Evolutionary conservation across 2,329 filamentous ascomycete genomes (phyloP), one percentile per base, ranked within the genome.

Genomic region (Phyllosticta citrichinensis): DNA sequence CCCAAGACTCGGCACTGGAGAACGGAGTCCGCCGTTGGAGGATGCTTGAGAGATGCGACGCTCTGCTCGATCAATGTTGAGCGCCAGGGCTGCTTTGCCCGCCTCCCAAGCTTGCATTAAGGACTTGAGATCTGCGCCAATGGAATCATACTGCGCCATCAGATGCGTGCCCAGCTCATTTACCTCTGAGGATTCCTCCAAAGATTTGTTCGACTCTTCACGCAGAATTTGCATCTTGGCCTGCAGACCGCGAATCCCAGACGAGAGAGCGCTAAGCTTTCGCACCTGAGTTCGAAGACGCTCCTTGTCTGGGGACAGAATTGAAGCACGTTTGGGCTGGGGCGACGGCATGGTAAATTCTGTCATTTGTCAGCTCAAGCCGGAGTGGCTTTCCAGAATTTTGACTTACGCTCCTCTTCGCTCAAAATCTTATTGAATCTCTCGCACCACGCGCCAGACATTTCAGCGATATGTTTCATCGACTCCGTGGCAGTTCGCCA

Each of bases 221-320:
- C 91, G 86, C 60, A 97, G 77, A 8, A 99, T 80, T 63, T 95
- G 91, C 77, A 99, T 85, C 74, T 97, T 99, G 40, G 94, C 94
- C 74, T 97, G 93, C 56, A 99, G 80, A 11, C 90, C 89, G 27
- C 92, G 87, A 63, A 97, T 96, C 17, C 91, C 92, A 60, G 91
- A 89, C 0, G 91, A 96, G 35, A 99, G 80, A 0, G 88, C 89
- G 69, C 89, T 91, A 52, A 99, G 83, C 70, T 96, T 93, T 63
- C 91, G 87, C 62, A 97, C 83, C 71, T 96, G 93, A 60, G 88
- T 87, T 61, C 92, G 87, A 79, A 93, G 87, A 63, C 90, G 85
- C 69, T 97, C 91, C 58, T 87, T 87, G n/a, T 83, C 83, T 1
- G 91, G 89, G 6, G 40, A 47, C 6, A 47, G 17, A 87, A 25